Base-by-base conservation (phyloP, 2,329 filamentous ascomycete genomes). In the Trichoderma endophyticum region DNA sequence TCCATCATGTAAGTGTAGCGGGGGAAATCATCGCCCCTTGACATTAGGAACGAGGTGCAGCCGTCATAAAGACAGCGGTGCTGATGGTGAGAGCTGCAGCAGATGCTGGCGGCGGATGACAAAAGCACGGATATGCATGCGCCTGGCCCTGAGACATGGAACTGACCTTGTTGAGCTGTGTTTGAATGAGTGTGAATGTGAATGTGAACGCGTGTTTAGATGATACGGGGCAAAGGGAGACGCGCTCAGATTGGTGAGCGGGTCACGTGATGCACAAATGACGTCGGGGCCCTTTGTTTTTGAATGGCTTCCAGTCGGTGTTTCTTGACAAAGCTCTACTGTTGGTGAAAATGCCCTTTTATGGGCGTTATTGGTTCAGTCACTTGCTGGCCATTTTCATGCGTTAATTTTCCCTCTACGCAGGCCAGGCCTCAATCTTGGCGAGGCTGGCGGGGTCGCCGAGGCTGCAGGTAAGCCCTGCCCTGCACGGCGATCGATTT, bases 1-100 rank as follows among this genome's bases (percentile, higher is more conserved):
- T 73, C 72, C 72, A 73, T 73, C 34, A 68, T 43, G n/a, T 48
- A 64, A 34, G 66, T 36, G 36, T 48, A 64, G 61, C 60, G 59
- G 59, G 60, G 57, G 66, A 60, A 54, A 30, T 43, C 60, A 21
- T 62, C 39, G 57, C 67, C 67, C 67, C 57, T 51, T 24, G 57
- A 51, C 66, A 51, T 69, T 24, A 48, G 28, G 7, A n/a, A 48
- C 6, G n/a, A 30, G 61, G 30, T 21, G 48, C 30, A 26, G 60
- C 26, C 26, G 26, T 64, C 68, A 71, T 61, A 51, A 36, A 70
- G 67, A 32, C 30, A 36, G 57, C 57, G 3, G 39, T 24, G 18
- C 9, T 51, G 43, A 18, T n/a, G 24, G 32, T 57, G 43, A 57
- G 14, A 21, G 57, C 59, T 54, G 26, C 39, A 36, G 39, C 30